phyloP scores from a whole-genome alignment of 2,329 filamentous ascomycete genomes.

The Beauveria brongniartii region DNA sequence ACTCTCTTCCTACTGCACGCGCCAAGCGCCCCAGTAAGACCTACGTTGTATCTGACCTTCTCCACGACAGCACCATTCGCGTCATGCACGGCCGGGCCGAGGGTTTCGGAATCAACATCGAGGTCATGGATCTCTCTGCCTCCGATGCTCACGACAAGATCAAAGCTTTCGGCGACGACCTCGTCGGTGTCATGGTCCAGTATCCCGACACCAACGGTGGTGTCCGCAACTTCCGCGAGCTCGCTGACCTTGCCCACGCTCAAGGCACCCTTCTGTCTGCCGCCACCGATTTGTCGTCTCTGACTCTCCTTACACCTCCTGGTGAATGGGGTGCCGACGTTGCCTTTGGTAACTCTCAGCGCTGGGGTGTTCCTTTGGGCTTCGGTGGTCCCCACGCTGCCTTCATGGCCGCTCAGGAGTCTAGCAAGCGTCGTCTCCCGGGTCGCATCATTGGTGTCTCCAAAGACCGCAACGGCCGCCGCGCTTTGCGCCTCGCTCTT shows the following conservation, averaged over 20 bases:
- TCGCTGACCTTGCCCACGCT: conserved; percentile 72
- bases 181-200: conserved; percentile 88
- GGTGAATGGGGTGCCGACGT: conserved; percentile 94
- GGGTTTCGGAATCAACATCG: conserved; percentile 81
- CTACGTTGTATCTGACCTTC: conserved; percentile 73
- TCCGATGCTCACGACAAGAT: conserved; percentile 54
- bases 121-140: conserved; percentile 62
- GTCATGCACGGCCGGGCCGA: conserved; percentile 80
- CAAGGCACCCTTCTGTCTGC: conserved; percentile 75
- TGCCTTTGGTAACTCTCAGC: conserved; percentile 85
- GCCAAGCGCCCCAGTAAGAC: conserved; percentile 70
- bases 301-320: conserved; percentile 81
- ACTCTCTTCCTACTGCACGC: conserved; percentile 60
- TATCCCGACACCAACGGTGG: conserved; percentile 86
- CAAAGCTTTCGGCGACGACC: conserved; percentile 66
- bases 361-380: conserved; percentile 85
- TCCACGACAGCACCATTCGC: conserved; percentile 78
- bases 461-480: conserved; percentile 77
- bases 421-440: conserved; percentile 90
- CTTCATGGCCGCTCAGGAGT: conserved; percentile 87
- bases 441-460: conserved; percentile 85
- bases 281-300: conserved; percentile 79
- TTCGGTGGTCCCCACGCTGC: conserved; percentile 93
- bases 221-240: conserved; percentile 62
- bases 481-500: conserved; percentile 66